Evolutionary conservation across 2,329 filamentous ascomycete genomes (phyloP), one percentile per base, ranked within the genome.

Genomic region (Rhynchosporium secalis): DNA sequence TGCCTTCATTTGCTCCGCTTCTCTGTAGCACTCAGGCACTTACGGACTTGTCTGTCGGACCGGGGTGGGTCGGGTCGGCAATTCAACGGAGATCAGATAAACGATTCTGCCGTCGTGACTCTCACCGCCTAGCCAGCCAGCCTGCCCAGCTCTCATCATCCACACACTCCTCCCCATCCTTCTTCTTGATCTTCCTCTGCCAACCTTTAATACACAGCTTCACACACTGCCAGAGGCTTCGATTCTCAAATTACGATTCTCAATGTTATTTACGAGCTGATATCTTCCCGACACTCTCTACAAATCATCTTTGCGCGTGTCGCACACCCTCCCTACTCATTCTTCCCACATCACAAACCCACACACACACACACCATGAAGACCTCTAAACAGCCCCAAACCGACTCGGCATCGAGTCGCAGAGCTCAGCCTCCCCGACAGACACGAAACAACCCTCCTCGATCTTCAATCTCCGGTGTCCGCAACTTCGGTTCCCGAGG

Each of bases 361-460:
- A 6, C 33, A 36, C 62, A 60, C 56, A 56, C 63, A 51, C 61
- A 54, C 64, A 71, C 65, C 15, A 75, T 75, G 73, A 75, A 72
- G 68, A 72, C 72, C 13, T 65, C 69, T 63, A 73, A 73, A 67
- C 66, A 65, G 61, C 56, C 62, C 28, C 64, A 70, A 56, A 60
- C 69, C 31, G 72, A 74, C 59, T 61, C 66, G 58, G 66, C 68
- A 41, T 81, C 83, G 65, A 80, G 78, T 76, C 82, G 85, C 70
- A 80, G 85, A 74, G 83, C 84, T 61, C 86, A 88, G 71, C 86
- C 86, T 54, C 79, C 85, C 70, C 85, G 86, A 66, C 86, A 88
- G 75, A 83, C 86, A 71, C 83, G 86, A 72, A 85, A 82, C 61
- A 88, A 89, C 72, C 85, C 86, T 66, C 78, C 83, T 51, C 80